Evolutionary conservation across 2,329 filamentous ascomycete genomes (phyloP), one percentile per base, ranked within the genome.

Genomic region (Sporothrix protearum): DNA sequence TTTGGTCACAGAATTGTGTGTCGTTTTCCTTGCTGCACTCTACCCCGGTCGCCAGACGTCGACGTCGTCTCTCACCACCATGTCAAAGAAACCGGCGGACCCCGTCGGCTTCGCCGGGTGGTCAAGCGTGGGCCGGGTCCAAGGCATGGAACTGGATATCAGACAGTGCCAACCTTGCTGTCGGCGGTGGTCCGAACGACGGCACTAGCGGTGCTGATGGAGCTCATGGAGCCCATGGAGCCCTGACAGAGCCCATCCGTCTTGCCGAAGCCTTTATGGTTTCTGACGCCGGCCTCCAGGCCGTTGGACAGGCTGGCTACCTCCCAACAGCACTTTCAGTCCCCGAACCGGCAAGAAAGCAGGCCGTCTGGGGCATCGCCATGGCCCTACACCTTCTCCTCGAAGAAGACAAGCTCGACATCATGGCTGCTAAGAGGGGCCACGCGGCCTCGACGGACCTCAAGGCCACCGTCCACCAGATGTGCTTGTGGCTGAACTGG

Each of bases 391-490:
- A 99, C 81, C 84, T 98, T 2, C 83, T 97, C n/a, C 86, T 92
- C 0, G 95, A 99, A 79, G 96, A 99, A 78, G 86, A 92, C 74
- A 98, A 97, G 78, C 86, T 99, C 1, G 88, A 92, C 73, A 86
- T 90, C 4, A 83, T 85, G 73, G 80, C 80, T 0, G 81, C 83
- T 0, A 83, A 85, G 68, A 81, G 82, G 51, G 75, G 77, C 1
- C 83, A 83, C 3, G 81, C 83, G 0, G 82, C 84, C 0, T 80
- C 82, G 33, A 79, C 80, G 10, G 84, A 87, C 64, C 76, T 98
- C 28, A 87, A 88, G n/a, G 89, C 92, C 19, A 80, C 97, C 1
- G 82, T 98, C 57, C 89, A 91, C 61, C 95, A 97, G 78, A 85
- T 99, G 71, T 88, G 91, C 0, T 84, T 86, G 69, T 98, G 95